A percentile compares a stretch with the other conserved stretches of the same genome.
These are phyloP conservation scores for Priceomyces castillae DNA, from an alignment of 805 yeast genomes.

Conservation along the genomic window DNA sequence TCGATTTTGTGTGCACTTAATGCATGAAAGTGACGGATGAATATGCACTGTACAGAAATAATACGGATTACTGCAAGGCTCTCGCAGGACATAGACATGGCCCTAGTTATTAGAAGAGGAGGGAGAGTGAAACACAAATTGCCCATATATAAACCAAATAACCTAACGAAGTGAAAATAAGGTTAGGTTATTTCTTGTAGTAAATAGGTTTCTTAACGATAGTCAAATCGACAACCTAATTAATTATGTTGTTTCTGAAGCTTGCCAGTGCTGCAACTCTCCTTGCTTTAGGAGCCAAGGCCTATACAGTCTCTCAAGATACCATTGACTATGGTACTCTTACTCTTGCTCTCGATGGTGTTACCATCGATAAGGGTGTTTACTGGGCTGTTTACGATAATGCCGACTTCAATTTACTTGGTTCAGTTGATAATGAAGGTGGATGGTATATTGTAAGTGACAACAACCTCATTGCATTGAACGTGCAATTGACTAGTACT, in stretches of 20 bases:
- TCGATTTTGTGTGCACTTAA: too few species aligned
- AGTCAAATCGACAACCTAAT: too few species aligned
- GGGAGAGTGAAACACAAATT: too few species aligned
- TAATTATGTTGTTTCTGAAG: background rate
- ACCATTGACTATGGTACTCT: background rate
- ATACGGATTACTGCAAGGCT: too few species aligned
- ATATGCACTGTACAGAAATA: too few species aligned
- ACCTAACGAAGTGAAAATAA: too few species aligned
- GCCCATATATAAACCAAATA: too few species aligned
- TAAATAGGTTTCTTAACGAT: too few species aligned
- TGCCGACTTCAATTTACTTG: constrained; percentile 19
- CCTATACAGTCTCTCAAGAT: background rate
- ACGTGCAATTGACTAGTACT: constrained; percentile 11
- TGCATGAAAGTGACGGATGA: too few species aligned
- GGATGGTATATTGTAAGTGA: constrained; percentile 20
- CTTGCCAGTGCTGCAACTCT: background rate
- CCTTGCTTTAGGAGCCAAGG: background rate
- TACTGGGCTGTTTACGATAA: constrained; percentile 27
- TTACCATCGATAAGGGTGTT: constrained; percentile 19
- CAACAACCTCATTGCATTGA: constrained; percentile 14
- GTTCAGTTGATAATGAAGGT: constrained; percentile 21
- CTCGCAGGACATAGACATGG: too few species aligned
- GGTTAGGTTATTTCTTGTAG: too few species aligned
- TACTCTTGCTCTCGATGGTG: constrained; percentile 16
- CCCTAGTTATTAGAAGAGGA: too few species aligned